phyloP scores from a whole-genome alignment of 768 basidiomycete species.

The Cystobasidium onofrii region DNA sequence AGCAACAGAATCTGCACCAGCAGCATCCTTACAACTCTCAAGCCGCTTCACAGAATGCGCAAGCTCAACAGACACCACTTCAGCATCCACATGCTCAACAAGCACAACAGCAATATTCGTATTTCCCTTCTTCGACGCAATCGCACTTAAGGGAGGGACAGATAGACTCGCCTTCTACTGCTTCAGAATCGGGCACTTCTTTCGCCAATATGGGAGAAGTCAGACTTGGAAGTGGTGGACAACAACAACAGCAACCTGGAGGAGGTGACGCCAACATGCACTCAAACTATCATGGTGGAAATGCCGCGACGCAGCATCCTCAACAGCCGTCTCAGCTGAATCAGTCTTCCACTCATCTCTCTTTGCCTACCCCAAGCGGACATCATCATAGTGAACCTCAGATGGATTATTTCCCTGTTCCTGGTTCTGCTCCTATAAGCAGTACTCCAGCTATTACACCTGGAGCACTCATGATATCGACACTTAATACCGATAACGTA shows the following conservation, averaged over 20 bases:
- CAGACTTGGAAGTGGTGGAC: not conserved
- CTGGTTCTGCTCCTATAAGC: constrained; percentile 14
- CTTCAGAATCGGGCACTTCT: not conserved
- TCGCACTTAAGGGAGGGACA: not conserved
- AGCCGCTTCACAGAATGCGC: not conserved
- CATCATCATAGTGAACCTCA: constrained; percentile 10
- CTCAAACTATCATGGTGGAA: not conserved
- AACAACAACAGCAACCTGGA: not conserved
- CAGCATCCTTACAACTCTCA: not conserved
- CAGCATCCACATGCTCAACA: not conserved
- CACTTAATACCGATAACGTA: not conserved
- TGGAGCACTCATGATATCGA: constrained; percentile 30
- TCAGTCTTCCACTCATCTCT: not conserved
- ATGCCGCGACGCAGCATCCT: not conserved
- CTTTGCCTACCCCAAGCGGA: not conserved
- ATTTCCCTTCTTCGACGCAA: not conserved
- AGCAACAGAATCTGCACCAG: not conserved
- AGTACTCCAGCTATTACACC: constrained; percentile 15
- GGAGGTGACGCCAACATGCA: not conserved
- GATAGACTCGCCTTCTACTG: not conserved
- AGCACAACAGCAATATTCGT: not conserved
- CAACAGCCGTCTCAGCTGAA: not conserved
- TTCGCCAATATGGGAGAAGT: not conserved
- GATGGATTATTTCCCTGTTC: constrained; percentile 22
- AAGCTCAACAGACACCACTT: not conserved